Conservation (phyloP, 208 protist species). For the Leishmania arabica region DNA sequence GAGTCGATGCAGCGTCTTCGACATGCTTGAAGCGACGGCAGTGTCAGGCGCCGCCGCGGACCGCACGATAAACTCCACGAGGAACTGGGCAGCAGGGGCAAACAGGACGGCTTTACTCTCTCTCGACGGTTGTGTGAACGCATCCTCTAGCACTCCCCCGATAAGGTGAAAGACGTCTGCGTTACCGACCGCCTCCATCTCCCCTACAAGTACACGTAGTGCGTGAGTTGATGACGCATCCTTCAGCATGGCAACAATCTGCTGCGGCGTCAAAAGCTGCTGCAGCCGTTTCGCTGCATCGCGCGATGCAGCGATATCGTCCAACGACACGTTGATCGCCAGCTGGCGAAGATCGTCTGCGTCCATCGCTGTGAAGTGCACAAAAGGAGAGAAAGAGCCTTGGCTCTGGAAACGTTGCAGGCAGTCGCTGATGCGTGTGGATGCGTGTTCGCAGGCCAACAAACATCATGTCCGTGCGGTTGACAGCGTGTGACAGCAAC, state of each 20-base stretch:
- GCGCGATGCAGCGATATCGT: conserved; percentile 34
- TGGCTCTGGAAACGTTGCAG: too few species aligned
- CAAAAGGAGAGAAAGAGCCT: conserved; percentile 6
- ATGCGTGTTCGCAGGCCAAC: background rate
- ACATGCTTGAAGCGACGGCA: conserved; percentile 24
- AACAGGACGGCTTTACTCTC: conserved; percentile 26
- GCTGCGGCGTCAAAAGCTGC: conserved; percentile 24
- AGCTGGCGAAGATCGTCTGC: conserved; percentile 20
- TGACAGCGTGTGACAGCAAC: background rate
- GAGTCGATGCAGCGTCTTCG: conserved; percentile 24
- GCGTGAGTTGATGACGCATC: background rate
- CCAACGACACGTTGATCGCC: conserved; percentile 40
- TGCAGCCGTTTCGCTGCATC: conserved; percentile 35
- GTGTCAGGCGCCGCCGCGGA: conserved; percentile 25
- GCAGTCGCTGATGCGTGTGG: background rate
- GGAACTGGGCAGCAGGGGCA: conserved; percentile 26
- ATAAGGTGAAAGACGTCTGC: conserved; percentile 57
- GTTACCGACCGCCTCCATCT: conserved; percentile 45
- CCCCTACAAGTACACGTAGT: conserved; percentile 35
- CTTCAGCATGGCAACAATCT: conserved; percentile 22
- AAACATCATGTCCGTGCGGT: background rate
- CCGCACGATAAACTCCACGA: conserved; percentile 47
- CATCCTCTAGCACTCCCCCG: conserved; percentile 25
- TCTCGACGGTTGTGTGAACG: conserved; percentile 21
- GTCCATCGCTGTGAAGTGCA: conserved; percentile 23